phyloP scores from a whole-genome alignment of 2,329 filamentous ascomycete genomes.

The Thelonectria rubi region DNA sequence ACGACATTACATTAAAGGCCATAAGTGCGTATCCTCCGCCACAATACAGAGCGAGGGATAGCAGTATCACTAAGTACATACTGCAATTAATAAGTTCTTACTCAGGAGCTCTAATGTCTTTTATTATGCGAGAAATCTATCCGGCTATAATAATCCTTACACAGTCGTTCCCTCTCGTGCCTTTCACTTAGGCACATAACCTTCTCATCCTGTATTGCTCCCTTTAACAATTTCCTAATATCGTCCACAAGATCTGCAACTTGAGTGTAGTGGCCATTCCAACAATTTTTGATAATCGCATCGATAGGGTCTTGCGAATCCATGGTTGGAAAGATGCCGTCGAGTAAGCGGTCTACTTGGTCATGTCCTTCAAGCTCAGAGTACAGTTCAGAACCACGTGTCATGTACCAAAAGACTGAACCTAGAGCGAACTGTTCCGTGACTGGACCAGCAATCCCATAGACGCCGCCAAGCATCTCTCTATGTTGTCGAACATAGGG shows the following conservation, averaged over 20 bases:
- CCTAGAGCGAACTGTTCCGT: constrained; percentile 35
- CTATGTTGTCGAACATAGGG: constrained; percentile 33
- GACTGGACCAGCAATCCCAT: constrained; percentile 16
- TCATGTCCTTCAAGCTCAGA: constrained; percentile 27
- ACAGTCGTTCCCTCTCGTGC: not conserved
- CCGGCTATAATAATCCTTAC: not conserved
- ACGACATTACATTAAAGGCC: too few species aligned
- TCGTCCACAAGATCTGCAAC: constrained; percentile 26
- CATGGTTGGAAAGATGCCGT: constrained; percentile 21
- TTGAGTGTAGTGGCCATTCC: constrained; percentile 21
- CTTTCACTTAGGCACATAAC: not conserved
- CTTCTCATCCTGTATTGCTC: not conserved
- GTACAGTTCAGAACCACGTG: constrained; percentile 28
- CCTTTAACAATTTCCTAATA: constrained; percentile 12
- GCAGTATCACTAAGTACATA: too few species aligned
- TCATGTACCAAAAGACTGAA: constrained; percentile 35
- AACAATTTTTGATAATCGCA: constrained; percentile 30
- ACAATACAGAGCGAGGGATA: too few species aligned
- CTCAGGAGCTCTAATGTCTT: too few species aligned
- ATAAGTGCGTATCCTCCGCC: too few species aligned
- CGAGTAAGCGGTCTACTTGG: constrained; percentile 23
- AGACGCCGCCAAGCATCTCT: not conserved
- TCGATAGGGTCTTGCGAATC: constrained; percentile 26
- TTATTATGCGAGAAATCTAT: too few species aligned
- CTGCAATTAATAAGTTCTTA: too few species aligned